Evolutionary conservation across 2,329 filamentous ascomycete species (phyloP).

Genomic region (Penicillium expansum): DNA sequence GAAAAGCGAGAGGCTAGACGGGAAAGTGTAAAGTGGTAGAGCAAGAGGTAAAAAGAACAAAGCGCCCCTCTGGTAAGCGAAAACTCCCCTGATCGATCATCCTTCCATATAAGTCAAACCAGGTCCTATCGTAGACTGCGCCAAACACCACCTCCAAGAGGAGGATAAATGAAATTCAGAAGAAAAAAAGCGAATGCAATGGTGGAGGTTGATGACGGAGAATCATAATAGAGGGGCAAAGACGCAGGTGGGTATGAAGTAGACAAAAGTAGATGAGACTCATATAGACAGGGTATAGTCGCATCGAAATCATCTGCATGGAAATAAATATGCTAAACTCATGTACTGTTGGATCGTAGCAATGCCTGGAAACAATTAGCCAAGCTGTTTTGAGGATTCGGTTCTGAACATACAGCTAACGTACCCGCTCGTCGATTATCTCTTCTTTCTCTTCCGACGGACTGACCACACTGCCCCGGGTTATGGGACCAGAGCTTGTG

Average conservation of each 20-base stretch:
- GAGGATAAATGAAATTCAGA: conserved; percentile 1
- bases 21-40: conserved; percentile 11
- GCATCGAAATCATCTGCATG: conserved; percentile 27
- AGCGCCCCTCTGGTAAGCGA: conserved; percentile 16
- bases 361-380: conserved; percentile 36
- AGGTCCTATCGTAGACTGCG: conserved; percentile 19
- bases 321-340: conserved; percentile 31
- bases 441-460: conserved; percentile 61
- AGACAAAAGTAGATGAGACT: conserved; percentile 18
- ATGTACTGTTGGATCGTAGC: conserved; percentile 52
- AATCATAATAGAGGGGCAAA: conserved; percentile 6
- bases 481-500: conserved; percentile 64
- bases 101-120: conserved; percentile 19
- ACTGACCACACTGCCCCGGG: conserved; percentile 58
- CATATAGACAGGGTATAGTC: conserved; percentile 30
- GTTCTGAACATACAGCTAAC: conserved; percentile 25
- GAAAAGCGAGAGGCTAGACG: conserved; percentile 21
- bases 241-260: conserved; percentile 20
- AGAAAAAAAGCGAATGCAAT: conserved; percentile 21
- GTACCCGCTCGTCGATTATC: conserved; percentile 59
- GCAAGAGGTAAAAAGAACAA: conserved; percentile 13
- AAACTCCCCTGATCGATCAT: conserved; percentile 25
- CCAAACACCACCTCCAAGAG: conserved; percentile 19
- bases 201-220: conserved; percentile 1
- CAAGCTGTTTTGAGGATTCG: neutral